Percentiles rank a stretch among this genome's conserved stretches.
Evolutionary conservation across 371 early-diverging fungal genomes (phyloP).

Genomic region (Catenaria anguillulae): DNA sequence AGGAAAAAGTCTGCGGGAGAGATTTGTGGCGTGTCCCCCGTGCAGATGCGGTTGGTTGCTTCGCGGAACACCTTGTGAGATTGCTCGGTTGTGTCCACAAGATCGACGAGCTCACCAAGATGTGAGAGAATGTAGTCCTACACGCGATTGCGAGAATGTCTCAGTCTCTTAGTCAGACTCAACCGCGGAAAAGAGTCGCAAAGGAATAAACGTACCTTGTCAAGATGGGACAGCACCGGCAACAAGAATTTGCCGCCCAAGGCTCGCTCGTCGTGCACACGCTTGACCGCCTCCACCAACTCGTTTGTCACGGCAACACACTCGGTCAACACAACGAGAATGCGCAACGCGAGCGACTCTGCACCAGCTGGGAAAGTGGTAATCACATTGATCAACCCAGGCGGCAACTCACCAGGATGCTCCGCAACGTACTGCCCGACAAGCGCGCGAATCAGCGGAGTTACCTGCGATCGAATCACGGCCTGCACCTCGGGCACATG

Average conservation of each 20-base stretch:
- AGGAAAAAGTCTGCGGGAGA: not conserved
- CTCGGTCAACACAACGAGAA: not conserved
- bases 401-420: not conserved
- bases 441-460: not conserved
- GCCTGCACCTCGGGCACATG: not conserved
- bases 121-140: not conserved
- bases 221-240: not conserved
- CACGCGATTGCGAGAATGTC: too few species aligned
- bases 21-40: not conserved
- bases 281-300: not conserved
- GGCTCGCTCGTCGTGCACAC: not conserved
- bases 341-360: not conserved
- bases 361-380: not conserved
- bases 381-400: not conserved
- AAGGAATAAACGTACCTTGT: not conserved
- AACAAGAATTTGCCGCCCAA: not conserved
- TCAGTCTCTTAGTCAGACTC: not conserved
- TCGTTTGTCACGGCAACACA: not conserved
- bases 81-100: not conserved
- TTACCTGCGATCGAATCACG: not conserved
- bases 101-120: not conserved
- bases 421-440: not conserved
- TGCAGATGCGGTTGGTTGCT: not conserved
- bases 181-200: not conserved
- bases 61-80: not conserved